Percentiles rank a stretch among this genome's conserved stretches.
phyloP scores from a whole-genome alignment of 768 basidiomycete species.

The Pleurotus giganteus region DNA sequence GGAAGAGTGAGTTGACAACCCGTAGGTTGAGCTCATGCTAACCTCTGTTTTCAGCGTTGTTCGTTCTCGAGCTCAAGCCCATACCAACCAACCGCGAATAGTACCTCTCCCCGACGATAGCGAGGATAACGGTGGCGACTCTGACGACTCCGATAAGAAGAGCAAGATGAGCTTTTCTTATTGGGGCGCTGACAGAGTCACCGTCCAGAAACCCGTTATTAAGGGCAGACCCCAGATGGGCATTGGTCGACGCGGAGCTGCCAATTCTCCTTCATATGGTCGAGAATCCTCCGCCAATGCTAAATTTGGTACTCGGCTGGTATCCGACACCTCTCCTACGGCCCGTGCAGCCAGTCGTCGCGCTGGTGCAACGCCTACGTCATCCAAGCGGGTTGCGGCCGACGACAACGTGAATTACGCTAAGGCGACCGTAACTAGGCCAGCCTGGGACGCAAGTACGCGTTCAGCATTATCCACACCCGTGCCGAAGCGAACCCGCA shows the following conservation, averaged over 20 bases:
- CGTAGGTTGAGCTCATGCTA: neutral
- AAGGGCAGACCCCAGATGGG: conserved; percentile 36
- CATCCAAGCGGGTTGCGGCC: conserved; percentile 42
- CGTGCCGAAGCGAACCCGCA: conserved; percentile 60
- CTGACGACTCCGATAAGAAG: conserved; percentile 85
- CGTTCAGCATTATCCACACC: conserved; percentile 34
- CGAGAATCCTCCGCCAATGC: conserved; percentile 87
- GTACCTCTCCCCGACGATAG: conserved; percentile 70
- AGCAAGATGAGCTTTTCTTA: conserved; percentile 95
- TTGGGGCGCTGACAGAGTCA: conserved; percentile 91
- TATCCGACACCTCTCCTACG: conserved; percentile 53
- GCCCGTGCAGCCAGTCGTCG: conserved; percentile 64
- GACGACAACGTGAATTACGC: conserved; percentile 66
- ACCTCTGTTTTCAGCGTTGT: conserved; percentile 50
- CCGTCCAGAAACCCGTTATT: conserved; percentile 74
- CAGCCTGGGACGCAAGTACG: conserved; percentile 72
- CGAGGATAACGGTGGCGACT: conserved; percentile 57
- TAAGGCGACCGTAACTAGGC: conserved; percentile 72
- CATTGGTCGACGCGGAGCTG: conserved; percentile 39
- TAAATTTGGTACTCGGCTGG: conserved; percentile 85
- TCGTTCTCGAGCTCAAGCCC: conserved; percentile 62
- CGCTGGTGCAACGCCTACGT: conserved; percentile 45
- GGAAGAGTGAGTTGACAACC: conserved; percentile 70
- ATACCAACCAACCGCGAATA: conserved; percentile 58
- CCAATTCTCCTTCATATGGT: conserved; percentile 53